Conservation (phyloP, 2,329 filamentous ascomycete species). For the Diplodia intermedia region DNA sequence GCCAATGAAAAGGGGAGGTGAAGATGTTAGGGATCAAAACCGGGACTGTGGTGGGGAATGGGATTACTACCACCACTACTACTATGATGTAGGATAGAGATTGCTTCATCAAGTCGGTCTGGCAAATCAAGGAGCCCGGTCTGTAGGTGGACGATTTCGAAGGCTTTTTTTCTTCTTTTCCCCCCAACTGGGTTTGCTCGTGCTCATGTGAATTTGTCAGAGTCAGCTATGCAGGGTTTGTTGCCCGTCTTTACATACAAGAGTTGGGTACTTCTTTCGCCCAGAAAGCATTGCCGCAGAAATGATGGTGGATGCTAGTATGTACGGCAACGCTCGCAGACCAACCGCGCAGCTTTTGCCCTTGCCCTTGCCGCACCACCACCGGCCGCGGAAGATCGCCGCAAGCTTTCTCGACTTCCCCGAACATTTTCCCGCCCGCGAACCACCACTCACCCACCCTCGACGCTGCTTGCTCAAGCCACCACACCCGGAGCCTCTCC, state of each 20-base stretch:
- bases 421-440: constrained; percentile 9
- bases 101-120: constrained; percentile 17
- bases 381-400: constrained; percentile 19
- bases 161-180: not conserved
- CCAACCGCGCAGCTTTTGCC: constrained; percentile 16
- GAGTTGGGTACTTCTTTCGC: too few species aligned
- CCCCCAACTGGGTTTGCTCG: not conserved
- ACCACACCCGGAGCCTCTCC: not conserved
- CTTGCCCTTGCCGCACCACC: constrained; percentile 15
- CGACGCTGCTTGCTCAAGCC: too few species aligned
- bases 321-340: not conserved
- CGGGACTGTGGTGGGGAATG: not conserved
- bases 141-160: not conserved
- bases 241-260: not conserved
- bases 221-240: not conserved
- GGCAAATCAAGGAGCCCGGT: not conserved
- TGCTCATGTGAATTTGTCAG: not conserved
- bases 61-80: not conserved
- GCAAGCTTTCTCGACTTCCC: constrained; percentile 8
- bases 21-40: not conserved
- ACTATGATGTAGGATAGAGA: constrained; percentile 27
- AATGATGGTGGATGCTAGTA: not conserved
- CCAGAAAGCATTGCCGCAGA: too few species aligned
- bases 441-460: not conserved
- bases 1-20: not conserved